A percentile compares a stretch with the other conserved stretches of the same genome.
Conservation (phyloP, 2,329 filamentous ascomycete species). For the Beauveria sp. region DNA sequence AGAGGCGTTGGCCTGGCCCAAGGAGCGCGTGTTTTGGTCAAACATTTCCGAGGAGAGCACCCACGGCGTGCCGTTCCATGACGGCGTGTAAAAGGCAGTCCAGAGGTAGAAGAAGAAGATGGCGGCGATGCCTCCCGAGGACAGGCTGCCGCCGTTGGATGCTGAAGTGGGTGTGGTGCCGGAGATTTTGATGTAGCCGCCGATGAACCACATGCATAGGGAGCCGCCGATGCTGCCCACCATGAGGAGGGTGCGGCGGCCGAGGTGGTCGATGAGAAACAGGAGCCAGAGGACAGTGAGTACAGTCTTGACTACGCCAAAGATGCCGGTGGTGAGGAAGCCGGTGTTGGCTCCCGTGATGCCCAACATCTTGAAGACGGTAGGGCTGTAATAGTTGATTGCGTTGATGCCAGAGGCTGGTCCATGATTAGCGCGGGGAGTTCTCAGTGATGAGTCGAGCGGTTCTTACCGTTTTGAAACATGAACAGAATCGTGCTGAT, state of each 20-base stretch:
- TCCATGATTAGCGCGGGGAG: background rate
- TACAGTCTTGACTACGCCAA: conserved; percentile 66
- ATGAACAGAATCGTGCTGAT: conserved; percentile 68
- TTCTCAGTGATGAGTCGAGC: background rate
- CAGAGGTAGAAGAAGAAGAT: conserved; percentile 55
- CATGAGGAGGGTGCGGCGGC: conserved; percentile 53
- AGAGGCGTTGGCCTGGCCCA: conserved; percentile 65
- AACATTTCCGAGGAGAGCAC: conserved; percentile 72
- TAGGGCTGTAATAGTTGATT: conserved; percentile 64
- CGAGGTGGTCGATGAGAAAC: conserved; percentile 55
- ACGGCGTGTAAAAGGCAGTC: conserved; percentile 62
- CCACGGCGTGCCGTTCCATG: conserved; percentile 70
- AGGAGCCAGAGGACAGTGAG: conserved; percentile 63
- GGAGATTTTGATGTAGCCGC: conserved; percentile 32
- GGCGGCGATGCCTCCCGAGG: conserved; percentile 53
- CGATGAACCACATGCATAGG: conserved; percentile 56
- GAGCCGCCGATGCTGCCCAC: conserved; percentile 55
- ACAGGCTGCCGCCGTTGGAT: conserved; percentile 24
- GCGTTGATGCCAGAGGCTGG: conserved; percentile 60
- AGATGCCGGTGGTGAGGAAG: conserved; percentile 62
- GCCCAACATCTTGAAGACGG: conserved; percentile 37
- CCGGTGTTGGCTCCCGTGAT: conserved; percentile 36
- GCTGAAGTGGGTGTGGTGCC: conserved; percentile 36
- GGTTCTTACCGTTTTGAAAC: conserved; percentile 61
- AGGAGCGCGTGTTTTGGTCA: conserved; percentile 51